Evolutionary conservation across 352 stramenopile genomes (phyloP).

Genomic region (Globisporangium heterothallicum): DNA sequence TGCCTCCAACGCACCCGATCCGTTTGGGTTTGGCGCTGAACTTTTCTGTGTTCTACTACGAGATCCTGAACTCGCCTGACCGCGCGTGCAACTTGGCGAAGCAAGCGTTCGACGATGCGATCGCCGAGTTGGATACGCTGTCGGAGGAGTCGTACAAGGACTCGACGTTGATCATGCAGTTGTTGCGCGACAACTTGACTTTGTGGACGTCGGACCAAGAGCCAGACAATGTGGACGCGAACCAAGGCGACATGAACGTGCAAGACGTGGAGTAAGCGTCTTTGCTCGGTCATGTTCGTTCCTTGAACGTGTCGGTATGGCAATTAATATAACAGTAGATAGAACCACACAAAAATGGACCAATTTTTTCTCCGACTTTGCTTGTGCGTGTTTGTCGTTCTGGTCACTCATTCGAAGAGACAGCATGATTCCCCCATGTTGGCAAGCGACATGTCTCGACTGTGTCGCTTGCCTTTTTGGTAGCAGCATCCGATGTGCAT

Average conservation of each 20-base stretch:
- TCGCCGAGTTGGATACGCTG: conserved; percentile 98
- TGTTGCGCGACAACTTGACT: conserved; percentile 98
- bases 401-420: too few relatives aligned
- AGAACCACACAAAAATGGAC: not conserved
- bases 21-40: conserved; percentile 98
- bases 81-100: conserved; percentile 92
- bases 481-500: too few relatives aligned
- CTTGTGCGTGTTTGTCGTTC: too few relatives aligned
- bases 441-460: too few relatives aligned
- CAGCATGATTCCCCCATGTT: too few relatives aligned
- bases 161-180: conserved; percentile 99
- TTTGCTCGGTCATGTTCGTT: not conserved
- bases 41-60: conserved; percentile 99
- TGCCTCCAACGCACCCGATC: conserved; percentile 89
- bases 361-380: too few relatives aligned
- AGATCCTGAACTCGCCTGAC: conserved; percentile 97
- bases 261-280: conserved; percentile 94
- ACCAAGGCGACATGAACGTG: conserved; percentile 94
- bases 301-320: too few relatives aligned
- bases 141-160: conserved; percentile 99
- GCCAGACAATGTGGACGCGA: conserved; percentile 87
- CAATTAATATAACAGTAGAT: not conserved
- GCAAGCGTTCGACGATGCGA: conserved; percentile 99
- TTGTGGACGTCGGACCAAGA: conserved; percentile 87
- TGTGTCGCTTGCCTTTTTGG: too few relatives aligned